Percentiles rank a stretch among this genome's conserved stretches.
phyloP scores from a whole-genome alignment of 805 yeast genomes.

The Candida argentea region DNA sequence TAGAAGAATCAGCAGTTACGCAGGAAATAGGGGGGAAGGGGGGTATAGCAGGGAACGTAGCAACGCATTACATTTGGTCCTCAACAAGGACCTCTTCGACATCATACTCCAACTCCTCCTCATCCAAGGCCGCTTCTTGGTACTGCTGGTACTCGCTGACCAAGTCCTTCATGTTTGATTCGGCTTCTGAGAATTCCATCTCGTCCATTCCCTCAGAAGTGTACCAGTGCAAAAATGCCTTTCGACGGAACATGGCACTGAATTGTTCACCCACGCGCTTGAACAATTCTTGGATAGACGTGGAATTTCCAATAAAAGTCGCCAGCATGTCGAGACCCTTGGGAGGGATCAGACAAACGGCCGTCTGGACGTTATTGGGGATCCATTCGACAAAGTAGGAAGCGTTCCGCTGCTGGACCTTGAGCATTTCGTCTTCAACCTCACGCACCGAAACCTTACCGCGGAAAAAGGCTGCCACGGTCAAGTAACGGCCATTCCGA shows the following conservation, averaged over 20 bases:
- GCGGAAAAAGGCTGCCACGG: conserved; percentile 90
- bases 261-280: conserved; percentile 85
- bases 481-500: conserved; percentile 79
- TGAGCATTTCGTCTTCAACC: conserved; percentile 88
- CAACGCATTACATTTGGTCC: conserved; percentile 38
- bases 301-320: conserved; percentile 87
- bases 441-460: conserved; percentile 89
- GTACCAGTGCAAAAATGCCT: conserved; percentile 95
- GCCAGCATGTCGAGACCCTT: conserved; percentile 81
- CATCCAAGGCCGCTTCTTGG: conserved; percentile 72
- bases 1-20: too few species aligned
- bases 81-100: conserved; percentile 56
- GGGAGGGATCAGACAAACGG: conserved; percentile 88
- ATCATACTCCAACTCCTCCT: conserved; percentile 64
- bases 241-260: conserved; percentile 85
- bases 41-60: conserved; percentile 8
- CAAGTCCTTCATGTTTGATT: conserved; percentile 80
- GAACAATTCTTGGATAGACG: conserved; percentile 86
- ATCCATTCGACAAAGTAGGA: conserved; percentile 91
- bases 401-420: conserved; percentile 72
- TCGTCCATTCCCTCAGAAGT: conserved; percentile 95
- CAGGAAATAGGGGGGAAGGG: too few species aligned
- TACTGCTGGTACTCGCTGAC: conserved; percentile 86
- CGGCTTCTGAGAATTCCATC: conserved; percentile 89
- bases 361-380: conserved; percentile 90